Evolutionary conservation across 495 filamentous ascomycete genomes (phyloP).

Genomic region (Choiromyces venosus): DNA sequence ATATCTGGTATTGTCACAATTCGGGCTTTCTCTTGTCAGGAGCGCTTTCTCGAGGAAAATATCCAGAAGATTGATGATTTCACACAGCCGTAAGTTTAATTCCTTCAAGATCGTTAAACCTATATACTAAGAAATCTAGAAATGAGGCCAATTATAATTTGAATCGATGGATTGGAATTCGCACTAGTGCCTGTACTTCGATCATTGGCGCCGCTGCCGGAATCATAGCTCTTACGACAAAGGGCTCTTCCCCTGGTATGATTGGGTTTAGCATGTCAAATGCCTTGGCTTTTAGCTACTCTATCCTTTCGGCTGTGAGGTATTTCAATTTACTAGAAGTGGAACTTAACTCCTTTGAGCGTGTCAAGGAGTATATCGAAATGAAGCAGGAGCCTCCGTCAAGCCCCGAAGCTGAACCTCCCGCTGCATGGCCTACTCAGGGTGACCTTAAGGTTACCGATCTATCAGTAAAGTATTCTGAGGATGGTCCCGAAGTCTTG

Average conservation of each 20-base stretch:
- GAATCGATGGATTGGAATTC: constrained; percentile 47
- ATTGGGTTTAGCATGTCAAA: constrained; percentile 47
- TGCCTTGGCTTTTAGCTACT: constrained; percentile 38
- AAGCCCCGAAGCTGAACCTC: constrained; percentile 37
- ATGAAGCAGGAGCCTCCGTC: constrained; percentile 45
- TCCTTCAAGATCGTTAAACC: not conserved
- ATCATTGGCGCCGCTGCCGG: constrained; percentile 44
- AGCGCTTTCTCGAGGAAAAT: constrained; percentile 38
- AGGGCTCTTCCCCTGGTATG: constrained; percentile 42
- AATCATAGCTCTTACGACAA: constrained; percentile 43
- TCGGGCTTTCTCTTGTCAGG: constrained; percentile 42
- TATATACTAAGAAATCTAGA: not conserved
- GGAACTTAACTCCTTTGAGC: constrained; percentile 42
- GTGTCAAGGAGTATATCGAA: constrained; percentile 51
- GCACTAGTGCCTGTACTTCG: constrained; percentile 44
- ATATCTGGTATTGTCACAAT: constrained; percentile 47
- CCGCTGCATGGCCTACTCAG: constrained; percentile 47
- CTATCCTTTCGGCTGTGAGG: constrained; percentile 27
- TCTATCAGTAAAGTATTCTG: constrained; percentile 45
- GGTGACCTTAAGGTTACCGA: constrained; percentile 45
- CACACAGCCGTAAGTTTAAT: constrained; percentile 15
- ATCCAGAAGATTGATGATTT: constrained; percentile 36
- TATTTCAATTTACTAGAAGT: constrained; percentile 24
- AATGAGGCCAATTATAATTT: constrained; percentile 45
- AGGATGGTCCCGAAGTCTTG: constrained; percentile 45